These are phyloP conservation scores for Aspergillus leporis DNA, from an alignment of 495 filamentous ascomycete species.

Conservation along the genomic window DNA sequence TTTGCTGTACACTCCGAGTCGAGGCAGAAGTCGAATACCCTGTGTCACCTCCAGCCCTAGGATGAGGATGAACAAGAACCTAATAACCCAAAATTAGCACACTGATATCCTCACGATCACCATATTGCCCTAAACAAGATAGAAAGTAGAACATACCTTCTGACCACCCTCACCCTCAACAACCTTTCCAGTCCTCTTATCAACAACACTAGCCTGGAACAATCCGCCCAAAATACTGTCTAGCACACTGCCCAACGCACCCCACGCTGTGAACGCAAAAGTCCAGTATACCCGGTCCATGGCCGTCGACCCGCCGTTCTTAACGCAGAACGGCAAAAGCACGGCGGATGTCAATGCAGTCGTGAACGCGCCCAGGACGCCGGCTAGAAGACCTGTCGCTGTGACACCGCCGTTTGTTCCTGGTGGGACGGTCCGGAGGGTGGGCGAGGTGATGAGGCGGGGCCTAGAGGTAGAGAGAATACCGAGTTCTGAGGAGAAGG, in stretches of 20 bases:
- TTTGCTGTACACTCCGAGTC: neutral
- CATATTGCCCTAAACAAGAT: neutral
- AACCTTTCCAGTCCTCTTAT: constrained; percentile 78
- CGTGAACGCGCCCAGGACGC: constrained; percentile 70
- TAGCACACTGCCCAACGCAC: constrained; percentile 73
- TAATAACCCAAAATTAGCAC: constrained; percentile 5
- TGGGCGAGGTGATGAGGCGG: constrained; percentile 82
- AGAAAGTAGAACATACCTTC: constrained; percentile 59
- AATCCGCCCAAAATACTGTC: constrained; percentile 86
- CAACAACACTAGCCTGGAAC: constrained; percentile 84
- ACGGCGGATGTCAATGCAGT: constrained; percentile 65
- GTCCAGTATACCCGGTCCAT: constrained; percentile 56
- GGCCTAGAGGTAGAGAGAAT: constrained; percentile 78
- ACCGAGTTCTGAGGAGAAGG: constrained; percentile 92
- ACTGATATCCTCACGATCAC: no score
- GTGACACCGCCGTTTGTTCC: constrained; percentile 96
- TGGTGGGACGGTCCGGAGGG: constrained; percentile 71
- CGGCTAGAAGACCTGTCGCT: constrained; percentile 67
- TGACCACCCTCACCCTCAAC: constrained; percentile 84
- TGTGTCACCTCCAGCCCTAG: constrained; percentile 15
- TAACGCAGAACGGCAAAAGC: constrained; percentile 68
- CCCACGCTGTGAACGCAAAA: constrained; percentile 65
- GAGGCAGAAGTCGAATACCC: constrained; percentile 13
- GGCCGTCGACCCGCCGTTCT: constrained; percentile 34
- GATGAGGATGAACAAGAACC: constrained; percentile 42